Base-by-base conservation (phyloP, 495 filamentous ascomycete genomes). In the Friedmanniomyces simplex region DNA sequence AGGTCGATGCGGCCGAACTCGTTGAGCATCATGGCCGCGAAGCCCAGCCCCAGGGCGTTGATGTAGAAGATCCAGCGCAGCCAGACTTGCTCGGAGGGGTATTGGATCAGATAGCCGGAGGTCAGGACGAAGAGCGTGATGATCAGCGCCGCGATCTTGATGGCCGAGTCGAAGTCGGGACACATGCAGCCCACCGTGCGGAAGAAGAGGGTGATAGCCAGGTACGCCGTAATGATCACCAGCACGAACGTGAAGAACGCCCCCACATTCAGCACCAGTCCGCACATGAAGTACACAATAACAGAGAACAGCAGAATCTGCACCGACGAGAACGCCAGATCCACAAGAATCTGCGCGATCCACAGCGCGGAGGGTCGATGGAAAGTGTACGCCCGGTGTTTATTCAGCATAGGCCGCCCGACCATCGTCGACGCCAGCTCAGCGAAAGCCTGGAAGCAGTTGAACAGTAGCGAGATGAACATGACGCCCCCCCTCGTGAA, bases 141-240 rank as follows among this genome's bases (percentile, higher is more conserved):
- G 25, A 86, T 79, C 1, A 86, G 74, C 7, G 82, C 79, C 1
- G 84, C 88, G 63, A 88, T 86, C 67, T 87, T 89, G 65, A 89
- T 86, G 10, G 88, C 88, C 49, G 86, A 89, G 63, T 93, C 88
- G 58, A 93, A 93, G 59, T 89, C 86, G 0, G 88, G 86, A 55
- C 85, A 86, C 13, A 93, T 54, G 63, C 86, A 90, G 20, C 82
- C 87, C 13, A 89, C 79, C 0, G 85, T 87, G 58, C 87, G 73
- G 78, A 90, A 90, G 64, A 87, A 84, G 7, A 90, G 74, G 0
- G 87, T 88, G 84, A 90, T 89, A 2, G 81, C 79, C 39, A 88
- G 72, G 60, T 89, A 90, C 3, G 81, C 84, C 1, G 76, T 77
- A 4, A 88, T 69, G 42, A 89, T 82, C 51, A 89, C 67, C 50